Percentiles rank a stretch among this genome's conserved stretches.
phyloP scores from a whole-genome alignment of 805 yeast genomes.

The Starmerella bombi region DNA sequence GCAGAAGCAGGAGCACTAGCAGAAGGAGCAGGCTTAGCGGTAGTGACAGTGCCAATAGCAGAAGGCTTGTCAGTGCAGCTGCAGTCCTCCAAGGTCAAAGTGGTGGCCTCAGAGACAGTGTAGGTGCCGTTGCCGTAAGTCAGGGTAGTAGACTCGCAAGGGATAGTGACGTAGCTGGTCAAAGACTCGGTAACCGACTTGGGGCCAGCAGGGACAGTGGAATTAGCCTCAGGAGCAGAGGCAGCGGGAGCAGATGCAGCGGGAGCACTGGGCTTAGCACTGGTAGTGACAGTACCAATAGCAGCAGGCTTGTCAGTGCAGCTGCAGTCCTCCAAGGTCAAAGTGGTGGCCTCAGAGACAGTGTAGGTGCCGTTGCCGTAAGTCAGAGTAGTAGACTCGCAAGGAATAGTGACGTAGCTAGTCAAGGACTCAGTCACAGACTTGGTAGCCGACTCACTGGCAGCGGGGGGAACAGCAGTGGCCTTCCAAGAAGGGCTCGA shows the following conservation, averaged over 20 bases:
- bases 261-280: not conserved
- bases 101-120: conserved; percentile 23
- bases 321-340: conserved; percentile 42
- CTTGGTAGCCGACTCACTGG: not conserved
- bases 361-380: conserved; percentile 30
- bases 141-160: conserved; percentile 21
- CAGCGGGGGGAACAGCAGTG: conserved; percentile 1
- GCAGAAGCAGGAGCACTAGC: not conserved
- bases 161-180: conserved; percentile 18
- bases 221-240: not conserved
- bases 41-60: conserved; percentile 16
- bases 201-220: not conserved
- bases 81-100: conserved; percentile 36
- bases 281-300: conserved; percentile 8
- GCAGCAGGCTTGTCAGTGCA: conserved; percentile 52
- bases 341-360: conserved; percentile 19
- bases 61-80: conserved; percentile 58
- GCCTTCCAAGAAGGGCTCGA: not conserved
- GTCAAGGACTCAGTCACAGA: conserved; percentile 7
- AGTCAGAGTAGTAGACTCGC: conserved; percentile 21
- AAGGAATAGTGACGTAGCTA: conserved; percentile 17
- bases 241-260: conserved; percentile 2
- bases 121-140: conserved; percentile 29
- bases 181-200: conserved; percentile 7
- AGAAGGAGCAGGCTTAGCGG: conserved; percentile 1